A percentile compares a stretch with the other conserved stretches of the same genome.
Conservation (phyloP, 768 basidiomycete species). For the Podaxis carcinomalis region DNA sequence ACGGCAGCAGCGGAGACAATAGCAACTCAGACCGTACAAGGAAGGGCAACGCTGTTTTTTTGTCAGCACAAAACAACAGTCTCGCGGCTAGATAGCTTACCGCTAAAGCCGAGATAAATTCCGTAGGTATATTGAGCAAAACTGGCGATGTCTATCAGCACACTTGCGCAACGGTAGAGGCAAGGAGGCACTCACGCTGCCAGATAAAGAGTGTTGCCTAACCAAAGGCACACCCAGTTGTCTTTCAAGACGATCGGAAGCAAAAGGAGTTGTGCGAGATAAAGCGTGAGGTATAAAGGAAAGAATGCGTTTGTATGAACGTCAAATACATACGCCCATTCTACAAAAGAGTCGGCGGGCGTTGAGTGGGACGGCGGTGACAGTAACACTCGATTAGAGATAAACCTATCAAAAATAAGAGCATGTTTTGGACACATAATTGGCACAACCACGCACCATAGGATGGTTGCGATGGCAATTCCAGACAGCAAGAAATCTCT, state of each 20-base stretch:
- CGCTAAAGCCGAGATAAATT: constrained; percentile 81
- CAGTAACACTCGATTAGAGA: constrained; percentile 66
- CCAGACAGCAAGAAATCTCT: constrained; percentile 86
- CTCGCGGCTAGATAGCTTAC: constrained; percentile 34
- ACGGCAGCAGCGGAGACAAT: constrained; percentile 83
- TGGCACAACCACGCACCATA: constrained; percentile 53
- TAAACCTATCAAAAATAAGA: constrained; percentile 40
- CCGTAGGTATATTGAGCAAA: constrained; percentile 91
- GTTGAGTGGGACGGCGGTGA: constrained; percentile 72
- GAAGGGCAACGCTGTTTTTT: constrained; percentile 81
- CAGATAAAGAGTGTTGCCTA: constrained; percentile 90
- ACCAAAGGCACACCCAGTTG: constrained; percentile 92
- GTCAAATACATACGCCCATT: constrained; percentile 96
- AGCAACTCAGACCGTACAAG: constrained; percentile 86
- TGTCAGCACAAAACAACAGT: background rate
- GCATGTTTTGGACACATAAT: constrained; percentile 14
- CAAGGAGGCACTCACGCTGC: constrained; percentile 57
- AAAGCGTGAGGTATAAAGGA: constrained; percentile 86
- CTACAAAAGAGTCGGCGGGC: constrained; percentile 66
- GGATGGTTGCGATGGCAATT: constrained; percentile 62
- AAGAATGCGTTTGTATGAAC: constrained; percentile 98
- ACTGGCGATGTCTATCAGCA: constrained; percentile 29
- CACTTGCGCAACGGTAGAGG: background rate
- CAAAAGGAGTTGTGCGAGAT: constrained; percentile 84
- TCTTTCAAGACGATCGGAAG: constrained; percentile 77